Base-by-base conservation (phyloP, 2,329 filamentous ascomycete genomes). In the Fusarium sp. region DNA sequence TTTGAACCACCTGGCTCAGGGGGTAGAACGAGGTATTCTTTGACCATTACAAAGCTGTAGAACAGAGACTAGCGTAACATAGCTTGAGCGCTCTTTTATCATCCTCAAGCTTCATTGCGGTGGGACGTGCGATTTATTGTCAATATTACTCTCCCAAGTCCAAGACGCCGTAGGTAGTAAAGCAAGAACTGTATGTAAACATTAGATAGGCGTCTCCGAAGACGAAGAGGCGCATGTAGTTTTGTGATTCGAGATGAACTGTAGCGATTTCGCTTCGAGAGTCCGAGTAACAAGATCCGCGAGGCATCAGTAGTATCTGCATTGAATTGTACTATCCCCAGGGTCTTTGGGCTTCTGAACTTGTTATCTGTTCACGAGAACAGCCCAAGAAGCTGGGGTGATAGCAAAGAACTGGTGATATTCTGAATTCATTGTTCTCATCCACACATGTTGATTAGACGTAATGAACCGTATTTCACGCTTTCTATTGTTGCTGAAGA, bases 91-190 rank as follows among this genome's bases (percentile, higher is more conserved):
- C 15, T 55, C 24, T 39, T 41, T 41, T 20, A 6, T 14, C 11
- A 31, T 31, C 20, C 2, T n/a, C 20, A n/a, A 41, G 8, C 41
- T 41, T 18, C 7, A 10, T 14, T 55, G 20, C 28, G 7, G 8
- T 18, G 14, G 5, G 9, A 14, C 8, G 17, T 22, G 5, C 18
- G 20, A 17, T 20, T 47, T 26, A 26, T 9, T 12, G 18, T 36
- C 13, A 52, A 22, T 13, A 12, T 12, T 18, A 26, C 31, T 24
- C 20, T 14, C 15, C 24, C 20, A 31, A 28, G 7, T 6, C 20
- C 5, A n/a, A 18, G 2, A 18, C 1, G 15, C 15, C 15, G 7
- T 18, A 14, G 3, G 7, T 10, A 10, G 7, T 7, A 24, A 55
- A 11, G 15, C 20, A 18, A 1, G 7, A 31, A 41, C 14, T 28